phyloP scores from a whole-genome alignment of 1,284 basidiomycete species.

The Entoloma clypeatum region DNA sequence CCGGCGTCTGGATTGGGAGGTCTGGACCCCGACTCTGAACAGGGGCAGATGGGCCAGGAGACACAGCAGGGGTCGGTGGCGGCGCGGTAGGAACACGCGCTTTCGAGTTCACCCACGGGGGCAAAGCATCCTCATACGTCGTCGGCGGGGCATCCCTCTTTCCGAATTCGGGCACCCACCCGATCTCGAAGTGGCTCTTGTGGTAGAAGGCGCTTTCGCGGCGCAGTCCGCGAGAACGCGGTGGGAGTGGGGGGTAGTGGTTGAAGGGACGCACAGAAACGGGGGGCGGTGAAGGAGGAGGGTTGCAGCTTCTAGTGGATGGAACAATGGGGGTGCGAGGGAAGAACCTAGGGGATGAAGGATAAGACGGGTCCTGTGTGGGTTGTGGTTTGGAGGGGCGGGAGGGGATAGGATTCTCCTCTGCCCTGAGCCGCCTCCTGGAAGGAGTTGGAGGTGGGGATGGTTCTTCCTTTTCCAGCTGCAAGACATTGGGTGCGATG shows the following conservation, averaged over 20 bases:
- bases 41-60: no score
- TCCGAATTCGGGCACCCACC: conserved; percentile 13
- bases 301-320: conserved; percentile 1
- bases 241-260: conserved; percentile 5
- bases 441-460: no score
- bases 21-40: no score
- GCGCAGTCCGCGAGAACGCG: conserved; percentile 6
- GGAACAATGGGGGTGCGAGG: background rate
- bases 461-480: no score
- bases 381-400: no score
- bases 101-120: background rate
- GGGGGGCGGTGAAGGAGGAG: background rate
- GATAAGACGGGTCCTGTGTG: no score
- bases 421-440: no score
- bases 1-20: no score
- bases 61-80: background rate
- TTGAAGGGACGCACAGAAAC: conserved; percentile 2
- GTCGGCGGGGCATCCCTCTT: conserved; percentile 6
- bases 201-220: conserved; percentile 13
- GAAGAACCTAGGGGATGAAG: no score
- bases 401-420: no score
- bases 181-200: conserved; percentile 11
- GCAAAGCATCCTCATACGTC: conserved; percentile 8
- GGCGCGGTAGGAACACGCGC: background rate
- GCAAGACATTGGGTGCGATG: no score